phyloP scores from a whole-genome alignment of 768 basidiomycete genomes.

The Cystobasidium ongulense region DNA sequence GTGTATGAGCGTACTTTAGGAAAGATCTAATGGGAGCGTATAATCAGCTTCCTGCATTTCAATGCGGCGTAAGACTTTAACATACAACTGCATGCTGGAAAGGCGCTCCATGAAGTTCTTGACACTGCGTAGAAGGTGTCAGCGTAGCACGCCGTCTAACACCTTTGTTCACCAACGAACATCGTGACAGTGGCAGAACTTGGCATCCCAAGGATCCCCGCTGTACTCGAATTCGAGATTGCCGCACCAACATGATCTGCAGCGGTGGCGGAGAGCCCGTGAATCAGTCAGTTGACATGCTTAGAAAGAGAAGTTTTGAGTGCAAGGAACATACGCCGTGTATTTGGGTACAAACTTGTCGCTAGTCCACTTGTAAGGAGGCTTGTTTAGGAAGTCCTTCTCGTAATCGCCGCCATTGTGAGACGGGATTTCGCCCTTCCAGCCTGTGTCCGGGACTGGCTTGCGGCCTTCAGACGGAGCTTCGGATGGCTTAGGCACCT shows the following conservation, averaged over 20 bases:
- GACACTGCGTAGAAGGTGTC: background rate
- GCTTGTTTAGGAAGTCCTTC: conserved; percentile 28
- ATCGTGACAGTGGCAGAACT: conserved; percentile 28
- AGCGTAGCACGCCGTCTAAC: no score
- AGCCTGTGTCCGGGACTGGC: conserved; percentile 22
- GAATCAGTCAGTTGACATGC: background rate
- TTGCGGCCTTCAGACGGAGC: conserved; percentile 11
- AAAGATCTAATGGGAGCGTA: conserved; percentile 11
- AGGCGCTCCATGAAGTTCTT: conserved; percentile 24
- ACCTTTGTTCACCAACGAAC: no score
- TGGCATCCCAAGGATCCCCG: conserved; percentile 27
- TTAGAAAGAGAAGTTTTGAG: background rate
- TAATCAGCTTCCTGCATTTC: background rate
- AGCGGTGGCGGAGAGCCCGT: background rate
- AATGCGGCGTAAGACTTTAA: background rate
- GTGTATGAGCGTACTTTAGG: conserved; percentile 1
- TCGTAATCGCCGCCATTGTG: conserved; percentile 25
- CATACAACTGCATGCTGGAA: conserved; percentile 29
- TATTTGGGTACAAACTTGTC: conserved; percentile 20
- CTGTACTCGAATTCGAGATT: conserved; percentile 23
- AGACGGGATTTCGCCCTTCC: conserved; percentile 25
- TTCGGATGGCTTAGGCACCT: conserved; percentile 7
- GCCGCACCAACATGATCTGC: conserved; percentile 29
- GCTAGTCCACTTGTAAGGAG: conserved; percentile 26
- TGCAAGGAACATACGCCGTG: conserved; percentile 5